These are phyloP conservation scores for Exophiala spinifera DNA, from an alignment of 2,329 filamentous ascomycete species.

Conservation along the genomic window DNA sequence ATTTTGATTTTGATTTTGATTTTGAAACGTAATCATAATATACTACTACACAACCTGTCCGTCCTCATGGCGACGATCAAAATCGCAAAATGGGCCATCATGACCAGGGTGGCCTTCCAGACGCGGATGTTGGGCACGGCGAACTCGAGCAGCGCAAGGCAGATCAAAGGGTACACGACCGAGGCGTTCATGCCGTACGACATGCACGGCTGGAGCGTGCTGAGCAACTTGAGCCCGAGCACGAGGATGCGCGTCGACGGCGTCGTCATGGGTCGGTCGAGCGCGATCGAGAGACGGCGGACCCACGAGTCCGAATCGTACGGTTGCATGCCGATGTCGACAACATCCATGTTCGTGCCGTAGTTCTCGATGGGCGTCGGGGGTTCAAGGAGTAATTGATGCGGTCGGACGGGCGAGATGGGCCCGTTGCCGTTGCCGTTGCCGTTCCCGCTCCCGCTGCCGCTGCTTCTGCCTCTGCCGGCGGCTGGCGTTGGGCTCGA, in stretches of 20 bases:
- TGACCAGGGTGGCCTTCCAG: conserved; percentile 21
- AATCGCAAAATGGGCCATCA: conserved; percentile 17
- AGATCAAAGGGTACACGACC: conserved; percentile 26
- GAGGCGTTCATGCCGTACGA: conserved; percentile 22
- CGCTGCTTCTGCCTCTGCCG: conserved; percentile 4
- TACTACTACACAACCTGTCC: conserved; percentile 19
- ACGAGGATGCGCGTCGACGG: conserved; percentile 14
- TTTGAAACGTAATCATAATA: too few relatives aligned
- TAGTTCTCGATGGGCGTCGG: not conserved
- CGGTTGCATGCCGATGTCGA: not conserved
- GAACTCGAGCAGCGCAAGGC: conserved; percentile 24
- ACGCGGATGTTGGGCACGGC: conserved; percentile 15
- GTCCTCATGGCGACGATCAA: conserved; percentile 17
- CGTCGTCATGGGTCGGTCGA: conserved; percentile 12
- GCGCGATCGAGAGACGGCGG: not conserved
- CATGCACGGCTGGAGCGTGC: conserved; percentile 26
- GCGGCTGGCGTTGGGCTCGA: too few relatives aligned
- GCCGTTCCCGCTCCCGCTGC: conserved; percentile 9
- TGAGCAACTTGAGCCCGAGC: conserved; percentile 25
- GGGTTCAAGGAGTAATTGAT: conserved; percentile 24
- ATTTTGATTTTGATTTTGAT: too few relatives aligned
- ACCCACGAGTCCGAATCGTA: not conserved
- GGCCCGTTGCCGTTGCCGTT: not conserved
- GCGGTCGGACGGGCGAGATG: not conserved
- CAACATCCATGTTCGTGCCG: not conserved